These are phyloP conservation scores for Venturia nashicola DNA, from an alignment of 2,329 filamentous ascomycete species.

Conservation along the genomic window DNA sequence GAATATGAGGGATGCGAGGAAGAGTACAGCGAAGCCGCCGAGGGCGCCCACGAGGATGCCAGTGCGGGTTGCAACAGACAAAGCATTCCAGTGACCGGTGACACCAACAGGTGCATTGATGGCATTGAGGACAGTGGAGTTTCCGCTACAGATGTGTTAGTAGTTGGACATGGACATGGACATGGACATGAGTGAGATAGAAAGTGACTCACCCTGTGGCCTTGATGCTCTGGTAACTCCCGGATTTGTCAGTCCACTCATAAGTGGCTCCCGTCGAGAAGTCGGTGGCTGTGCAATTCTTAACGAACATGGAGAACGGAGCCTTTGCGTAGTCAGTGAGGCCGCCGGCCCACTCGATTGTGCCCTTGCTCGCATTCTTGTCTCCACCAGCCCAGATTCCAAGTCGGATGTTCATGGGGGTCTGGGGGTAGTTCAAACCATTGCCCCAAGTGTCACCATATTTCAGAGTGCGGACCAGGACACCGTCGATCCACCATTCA, in stretches of 20 bases:
- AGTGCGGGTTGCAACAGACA: constrained; percentile 21
- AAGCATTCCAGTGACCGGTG: constrained; percentile 21
- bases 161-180: not conserved
- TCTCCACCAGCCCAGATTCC: constrained; percentile 32
- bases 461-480: constrained; percentile 48
- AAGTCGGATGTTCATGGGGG: constrained; percentile 65
- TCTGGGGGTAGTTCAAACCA: constrained; percentile 59
- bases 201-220: constrained; percentile 25
- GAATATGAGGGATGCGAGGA: constrained; percentile 19
- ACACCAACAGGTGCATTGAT: constrained; percentile 24
- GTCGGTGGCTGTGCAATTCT: constrained; percentile 22
- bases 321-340: constrained; percentile 20
- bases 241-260: constrained; percentile 26
- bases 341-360: constrained; percentile 26
- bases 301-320: constrained; percentile 24
- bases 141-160: constrained; percentile 16
- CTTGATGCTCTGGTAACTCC: constrained; percentile 34
- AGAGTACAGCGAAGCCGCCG: constrained; percentile 18
- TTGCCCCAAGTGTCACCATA: constrained; percentile 41
- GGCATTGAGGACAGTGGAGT: constrained; percentile 23
- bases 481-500: constrained; percentile 61
- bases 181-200: not conserved
- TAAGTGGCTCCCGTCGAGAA: constrained; percentile 25
- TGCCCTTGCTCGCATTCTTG: constrained; percentile 14
- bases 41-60: constrained; percentile 21